Evolutionary conservation across 345 rosid species (phyloP).

Genomic region (Limnanthes douglasii): DNA sequence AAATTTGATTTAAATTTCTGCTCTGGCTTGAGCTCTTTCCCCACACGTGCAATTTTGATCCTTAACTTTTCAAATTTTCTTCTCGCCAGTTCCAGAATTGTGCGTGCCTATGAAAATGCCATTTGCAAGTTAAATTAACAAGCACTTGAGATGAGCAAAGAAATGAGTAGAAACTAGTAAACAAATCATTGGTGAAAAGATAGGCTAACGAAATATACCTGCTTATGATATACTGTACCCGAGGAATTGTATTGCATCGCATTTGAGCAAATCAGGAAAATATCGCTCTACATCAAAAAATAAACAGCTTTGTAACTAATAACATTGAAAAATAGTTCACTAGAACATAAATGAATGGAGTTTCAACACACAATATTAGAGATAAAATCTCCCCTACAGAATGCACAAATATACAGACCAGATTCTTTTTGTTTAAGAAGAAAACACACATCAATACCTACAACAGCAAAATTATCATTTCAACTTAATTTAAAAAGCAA

Average conservation of each 20-base stretch:
- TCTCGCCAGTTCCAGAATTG: slow-evolving; percentile 59
- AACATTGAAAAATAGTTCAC: no score
- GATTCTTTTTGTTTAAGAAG: no score
- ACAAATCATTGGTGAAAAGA: slow-evolving; percentile 5
- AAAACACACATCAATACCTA: no score
- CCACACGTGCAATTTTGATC: slow-evolving; percentile 29
- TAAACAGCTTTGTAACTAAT: slow-evolving; percentile 10
- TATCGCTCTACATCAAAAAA: slow-evolving; percentile 50
- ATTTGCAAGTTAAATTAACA: neutral
- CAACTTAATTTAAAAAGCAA: no score
- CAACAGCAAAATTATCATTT: no score
- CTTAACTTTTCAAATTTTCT: slow-evolving; percentile 60
- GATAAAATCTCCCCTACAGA: no score
- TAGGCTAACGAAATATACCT: slow-evolving; percentile 19
- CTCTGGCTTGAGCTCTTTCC: slow-evolving; percentile 35
- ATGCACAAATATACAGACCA: no score
- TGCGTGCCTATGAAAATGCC: slow-evolving; percentile 34
- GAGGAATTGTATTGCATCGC: slow-evolving; percentile 75
- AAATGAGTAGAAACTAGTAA: neutral
- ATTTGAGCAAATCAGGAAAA: slow-evolving; percentile 66
- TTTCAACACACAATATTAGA: no score
- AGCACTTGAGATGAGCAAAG: no score
- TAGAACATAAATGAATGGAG: no score
- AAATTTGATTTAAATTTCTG: slow-evolving; percentile 24
- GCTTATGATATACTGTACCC: slow-evolving; percentile 65